Conservation (phyloP, 495 filamentous ascomycete genomes). For the Aspergillus homomorphus region DNA sequence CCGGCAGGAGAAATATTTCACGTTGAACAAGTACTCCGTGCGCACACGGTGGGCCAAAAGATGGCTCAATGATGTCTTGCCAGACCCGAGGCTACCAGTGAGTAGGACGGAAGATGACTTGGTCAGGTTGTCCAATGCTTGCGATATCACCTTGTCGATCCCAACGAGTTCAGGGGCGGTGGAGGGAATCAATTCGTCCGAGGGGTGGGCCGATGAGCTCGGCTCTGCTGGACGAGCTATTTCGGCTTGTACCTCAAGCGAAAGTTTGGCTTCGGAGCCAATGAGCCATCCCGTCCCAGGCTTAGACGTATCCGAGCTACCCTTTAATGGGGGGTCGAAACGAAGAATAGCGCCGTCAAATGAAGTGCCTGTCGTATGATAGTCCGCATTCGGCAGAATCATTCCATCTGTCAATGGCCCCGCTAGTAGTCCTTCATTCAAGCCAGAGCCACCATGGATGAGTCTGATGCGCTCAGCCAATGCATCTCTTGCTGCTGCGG, state of each 20-base stretch:
- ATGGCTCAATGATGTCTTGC: constrained; percentile 74
- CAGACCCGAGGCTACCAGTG: constrained; percentile 82
- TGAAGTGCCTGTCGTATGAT: constrained; percentile 33
- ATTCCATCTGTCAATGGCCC: constrained; percentile 90
- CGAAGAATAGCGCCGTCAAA: constrained; percentile 70
- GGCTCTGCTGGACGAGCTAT: constrained; percentile 58
- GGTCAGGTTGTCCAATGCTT: constrained; percentile 67
- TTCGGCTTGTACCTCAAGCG: constrained; percentile 68
- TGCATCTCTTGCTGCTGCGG: constrained; percentile 70
- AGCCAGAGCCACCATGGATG: constrained; percentile 38
- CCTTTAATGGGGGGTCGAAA: constrained; percentile 60
- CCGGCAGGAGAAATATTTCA: constrained; percentile 76
- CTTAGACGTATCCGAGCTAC: constrained; percentile 43
- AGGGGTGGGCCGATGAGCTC: constrained; percentile 41
- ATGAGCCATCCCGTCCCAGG: constrained; percentile 66
- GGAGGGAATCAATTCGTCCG: constrained; percentile 52
- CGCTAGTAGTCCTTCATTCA: constrained; percentile 59
- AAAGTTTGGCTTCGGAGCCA: constrained; percentile 67
- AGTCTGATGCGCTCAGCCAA: constrained; percentile 53
- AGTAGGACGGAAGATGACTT: constrained; percentile 86
- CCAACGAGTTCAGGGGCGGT: constrained; percentile 69
- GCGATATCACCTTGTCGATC: constrained; percentile 70
- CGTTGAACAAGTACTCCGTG: constrained; percentile 65
- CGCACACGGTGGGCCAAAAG: constrained; percentile 65
- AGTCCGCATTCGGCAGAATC: constrained; percentile 55